Conservation (phyloP, 352 stramenopile genomes). For the Globisporangium yorkense region DNA sequence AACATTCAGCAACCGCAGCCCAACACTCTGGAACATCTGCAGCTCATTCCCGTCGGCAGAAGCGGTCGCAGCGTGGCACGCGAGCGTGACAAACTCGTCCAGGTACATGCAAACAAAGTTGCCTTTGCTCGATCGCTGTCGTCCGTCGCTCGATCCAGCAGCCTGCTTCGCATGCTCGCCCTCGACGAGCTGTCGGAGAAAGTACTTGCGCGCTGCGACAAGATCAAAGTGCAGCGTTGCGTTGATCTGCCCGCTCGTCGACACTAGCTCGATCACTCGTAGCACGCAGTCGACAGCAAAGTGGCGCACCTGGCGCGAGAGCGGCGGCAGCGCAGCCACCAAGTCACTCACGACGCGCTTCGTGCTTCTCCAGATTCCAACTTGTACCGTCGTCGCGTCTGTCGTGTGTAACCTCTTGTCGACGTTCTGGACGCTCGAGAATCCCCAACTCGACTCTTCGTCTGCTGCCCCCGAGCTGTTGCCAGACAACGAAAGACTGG, state of each 20-base stretch:
- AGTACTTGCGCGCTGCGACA: slow-evolving; percentile 34
- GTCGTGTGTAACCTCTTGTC: slow-evolving; percentile 23
- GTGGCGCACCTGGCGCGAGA: slow-evolving; percentile 69
- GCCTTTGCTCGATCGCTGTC: slow-evolving; percentile 12
- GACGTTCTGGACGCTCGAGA: slow-evolving; percentile 5
- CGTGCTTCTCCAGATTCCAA: slow-evolving; percentile 68
- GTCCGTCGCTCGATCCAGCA: not conserved
- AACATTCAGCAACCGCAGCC: slow-evolving; percentile 60
- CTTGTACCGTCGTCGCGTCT: slow-evolving; percentile 40
- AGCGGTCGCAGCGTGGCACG: slow-evolving; percentile 68
- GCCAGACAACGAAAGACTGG: slow-evolving; percentile 8
- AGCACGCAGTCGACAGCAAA: slow-evolving; percentile 80
- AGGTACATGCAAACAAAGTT: slow-evolving; percentile 87
- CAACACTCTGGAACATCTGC: slow-evolving; percentile 70
- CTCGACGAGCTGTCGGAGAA: slow-evolving; percentile 26
- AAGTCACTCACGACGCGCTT: slow-evolving; percentile 61
- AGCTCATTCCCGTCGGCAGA: slow-evolving; percentile 69
- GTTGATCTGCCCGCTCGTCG: slow-evolving; percentile 14
- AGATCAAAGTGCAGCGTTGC: slow-evolving; percentile 68
- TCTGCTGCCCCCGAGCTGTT: not conserved
- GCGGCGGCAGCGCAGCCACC: slow-evolving; percentile 48
- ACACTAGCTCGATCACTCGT: slow-evolving; percentile 63
- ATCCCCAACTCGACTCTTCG: slow-evolving; percentile 5
- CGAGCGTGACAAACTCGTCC: slow-evolving; percentile 83
- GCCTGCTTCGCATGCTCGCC: not conserved